Percentiles rank a stretch among this genome's conserved stretches.
These are phyloP conservation scores for Yamadazyma sp. DNA, from an alignment of 1,139 yeast species.

Conservation along the genomic window DNA sequence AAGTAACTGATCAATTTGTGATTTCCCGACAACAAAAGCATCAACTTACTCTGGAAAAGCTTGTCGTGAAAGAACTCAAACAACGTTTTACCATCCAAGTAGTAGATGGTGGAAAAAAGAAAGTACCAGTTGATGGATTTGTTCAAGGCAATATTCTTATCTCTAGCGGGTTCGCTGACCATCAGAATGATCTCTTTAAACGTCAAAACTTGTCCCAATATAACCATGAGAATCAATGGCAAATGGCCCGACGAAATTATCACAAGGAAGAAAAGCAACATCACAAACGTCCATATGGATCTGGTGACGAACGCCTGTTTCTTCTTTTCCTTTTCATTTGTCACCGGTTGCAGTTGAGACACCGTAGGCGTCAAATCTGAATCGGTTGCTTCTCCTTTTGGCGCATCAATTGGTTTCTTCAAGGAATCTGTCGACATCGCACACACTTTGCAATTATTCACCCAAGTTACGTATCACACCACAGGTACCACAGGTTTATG, in stretches of 20 bases:
- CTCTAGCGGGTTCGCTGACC: slow-evolving; percentile 80
- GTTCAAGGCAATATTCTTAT: slow-evolving; percentile 79
- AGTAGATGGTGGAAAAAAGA: slow-evolving; percentile 77
- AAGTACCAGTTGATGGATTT: slow-evolving; percentile 90
- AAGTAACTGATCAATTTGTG: slow-evolving; percentile 85
- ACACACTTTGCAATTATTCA: too few species aligned
- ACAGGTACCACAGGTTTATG: too few species aligned
- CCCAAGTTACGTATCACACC: too few species aligned
- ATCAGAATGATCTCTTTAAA: slow-evolving; percentile 91
- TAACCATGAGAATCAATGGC: slow-evolving; percentile 70
- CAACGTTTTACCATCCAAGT: slow-evolving; percentile 82
- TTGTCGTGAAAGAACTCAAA: slow-evolving; percentile 56
- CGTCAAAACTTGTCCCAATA: slow-evolving; percentile 74
- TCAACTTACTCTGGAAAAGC: slow-evolving; percentile 44
- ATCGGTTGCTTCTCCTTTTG: not conserved
- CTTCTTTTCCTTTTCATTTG: slow-evolving; percentile 56
- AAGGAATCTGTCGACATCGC: not conserved
- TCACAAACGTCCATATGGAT: slow-evolving; percentile 92
- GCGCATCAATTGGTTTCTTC: not conserved
- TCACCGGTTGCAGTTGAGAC: slow-evolving; percentile 5
- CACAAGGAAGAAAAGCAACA: slow-evolving; percentile 74
- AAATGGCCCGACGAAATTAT: slow-evolving; percentile 86
- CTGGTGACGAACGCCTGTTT: slow-evolving; percentile 83
- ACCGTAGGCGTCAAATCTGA: slow-evolving; percentile 2
- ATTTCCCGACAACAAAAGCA: slow-evolving; percentile 51